Evolutionary conservation across 129 eudicot genomes (phyloP), one percentile per base, ranked within the genome.

Genomic region (Flaveria ramosissima): DNA sequence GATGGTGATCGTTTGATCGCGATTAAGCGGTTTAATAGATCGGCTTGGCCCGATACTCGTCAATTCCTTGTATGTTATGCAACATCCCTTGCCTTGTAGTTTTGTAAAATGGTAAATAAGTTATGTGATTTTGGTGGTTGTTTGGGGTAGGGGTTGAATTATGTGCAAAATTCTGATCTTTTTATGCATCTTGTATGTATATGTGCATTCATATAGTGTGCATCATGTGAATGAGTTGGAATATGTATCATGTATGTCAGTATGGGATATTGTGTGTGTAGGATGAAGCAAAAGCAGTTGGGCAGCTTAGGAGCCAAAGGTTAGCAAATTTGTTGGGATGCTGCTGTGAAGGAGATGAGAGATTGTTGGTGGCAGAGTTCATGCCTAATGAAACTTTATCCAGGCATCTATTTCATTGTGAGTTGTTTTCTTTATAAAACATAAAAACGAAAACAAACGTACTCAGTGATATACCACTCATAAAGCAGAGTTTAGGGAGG

Each of bases 11-110:
- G 85, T 27, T 85, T 89, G 87, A 84, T 92, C 19, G 97, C 97
- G 32, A 82, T 92, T 73, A 92, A 92, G 81, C 93, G 96, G 47
- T 92, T 92, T 60, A 88, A 86, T 68, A 82, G 77, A 79, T 92
- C 93, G 20, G 97, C 96, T 19, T 92, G 97, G 97, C 97, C 96
- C n/a, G 97, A 92, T 84, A 23, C 89, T 80, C 88, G 93, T 27
- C 97, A 92, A 66, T 92, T 92, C 74, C 79, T 92, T 27, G 97
- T 92, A 63, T 17, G 87, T 82, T 52, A 73, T 47, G 56, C 42
- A 27, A 6, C 63, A 63, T 50, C 80, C 41, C 7, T 19, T 53
- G n/a, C 27, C 30, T 13, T 3, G 7, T 2, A 24, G 3, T 19
- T 59, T 7, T 42, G 23, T 36, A 26, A 0, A 5, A 4, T 36